Conservation (phyloP, 1,284 basidiomycete species). For the Flammula alnicola region DNA sequence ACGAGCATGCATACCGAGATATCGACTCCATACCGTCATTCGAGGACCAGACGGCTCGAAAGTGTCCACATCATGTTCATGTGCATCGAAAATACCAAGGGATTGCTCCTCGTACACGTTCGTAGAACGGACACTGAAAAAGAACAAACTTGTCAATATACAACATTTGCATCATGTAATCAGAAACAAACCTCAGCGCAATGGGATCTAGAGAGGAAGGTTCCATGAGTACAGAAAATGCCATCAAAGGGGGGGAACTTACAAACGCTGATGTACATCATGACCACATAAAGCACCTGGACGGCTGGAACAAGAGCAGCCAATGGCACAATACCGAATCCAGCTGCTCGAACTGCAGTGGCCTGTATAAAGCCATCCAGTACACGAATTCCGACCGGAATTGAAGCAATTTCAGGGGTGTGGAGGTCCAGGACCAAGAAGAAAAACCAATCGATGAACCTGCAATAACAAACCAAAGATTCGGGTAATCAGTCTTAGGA, state of each 20-base stretch:
- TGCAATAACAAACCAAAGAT: constrained; percentile 34
- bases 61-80: constrained; percentile 48
- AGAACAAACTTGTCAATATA: not conserved
- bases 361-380: constrained; percentile 75
- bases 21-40: constrained; percentile 74
- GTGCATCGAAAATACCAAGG: constrained; percentile 69
- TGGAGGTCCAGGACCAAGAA: constrained; percentile 91
- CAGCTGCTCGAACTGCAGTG: constrained; percentile 84
- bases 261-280: constrained; percentile 88
- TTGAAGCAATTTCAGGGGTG: constrained; percentile 69
- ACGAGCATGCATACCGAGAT: constrained; percentile 81
- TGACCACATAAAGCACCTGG: constrained; percentile 86
- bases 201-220: constrained; percentile 57
- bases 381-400: constrained; percentile 74
- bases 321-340: constrained; percentile 80
- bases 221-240: constrained; percentile 6
- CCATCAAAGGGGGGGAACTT: constrained; percentile 34
- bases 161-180: not conserved
- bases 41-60: constrained; percentile 53
- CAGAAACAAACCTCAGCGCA: constrained; percentile 60
- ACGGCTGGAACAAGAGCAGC: constrained; percentile 82
- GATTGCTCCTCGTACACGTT: constrained; percentile 97
- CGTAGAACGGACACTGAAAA: constrained; percentile 85
- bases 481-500: constrained; percentile 5
- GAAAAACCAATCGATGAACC: constrained; percentile 84